phyloP scores from a whole-genome alignment of 495 filamentous ascomycete genomes.

The Penicillium steckii region DNA sequence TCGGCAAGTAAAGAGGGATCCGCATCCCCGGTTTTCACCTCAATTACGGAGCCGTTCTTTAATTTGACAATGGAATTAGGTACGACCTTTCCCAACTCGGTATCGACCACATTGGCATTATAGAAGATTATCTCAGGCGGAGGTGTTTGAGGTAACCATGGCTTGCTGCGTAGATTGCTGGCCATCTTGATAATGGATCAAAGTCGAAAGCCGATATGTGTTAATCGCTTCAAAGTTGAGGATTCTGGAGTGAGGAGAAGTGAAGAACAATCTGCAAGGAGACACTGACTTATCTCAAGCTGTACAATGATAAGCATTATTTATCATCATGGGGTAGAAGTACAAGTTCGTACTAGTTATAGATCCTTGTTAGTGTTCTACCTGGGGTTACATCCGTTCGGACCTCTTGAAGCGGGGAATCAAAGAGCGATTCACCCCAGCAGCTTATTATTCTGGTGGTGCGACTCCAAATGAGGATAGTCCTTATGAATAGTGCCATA shows the following conservation, averaged over 20 bases:
- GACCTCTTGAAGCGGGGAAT: not conserved
- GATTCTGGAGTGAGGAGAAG: too few species aligned
- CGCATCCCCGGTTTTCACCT: not conserved
- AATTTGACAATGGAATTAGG: conserved; percentile 11
- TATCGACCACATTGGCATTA: conserved; percentile 26
- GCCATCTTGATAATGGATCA: not conserved
- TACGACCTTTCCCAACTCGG: conserved; percentile 9
- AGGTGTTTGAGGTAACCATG: conserved; percentile 19
- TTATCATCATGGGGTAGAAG: not conserved
- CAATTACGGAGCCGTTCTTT: conserved; percentile 12
- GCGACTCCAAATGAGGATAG: too few species aligned
- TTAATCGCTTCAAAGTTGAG: too few species aligned
- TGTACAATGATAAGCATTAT: too few species aligned
- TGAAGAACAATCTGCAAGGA: too few species aligned
- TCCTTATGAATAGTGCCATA: too few species aligned
- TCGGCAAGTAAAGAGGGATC: not conserved
- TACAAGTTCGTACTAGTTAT: not conserved
- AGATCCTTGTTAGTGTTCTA: not conserved
- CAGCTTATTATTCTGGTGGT: too few species aligned
- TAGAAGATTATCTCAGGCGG: conserved; percentile 17
- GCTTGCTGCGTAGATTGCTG: conserved; percentile 13
- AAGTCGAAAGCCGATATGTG: too few species aligned
- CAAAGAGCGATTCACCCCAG: not conserved
- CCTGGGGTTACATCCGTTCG: not conserved
- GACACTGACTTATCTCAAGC: too few species aligned